These are phyloP conservation scores for Spiromastix sp. DNA, from an alignment of 2,329 filamentous ascomycete genomes.

Conservation along the genomic window DNA sequence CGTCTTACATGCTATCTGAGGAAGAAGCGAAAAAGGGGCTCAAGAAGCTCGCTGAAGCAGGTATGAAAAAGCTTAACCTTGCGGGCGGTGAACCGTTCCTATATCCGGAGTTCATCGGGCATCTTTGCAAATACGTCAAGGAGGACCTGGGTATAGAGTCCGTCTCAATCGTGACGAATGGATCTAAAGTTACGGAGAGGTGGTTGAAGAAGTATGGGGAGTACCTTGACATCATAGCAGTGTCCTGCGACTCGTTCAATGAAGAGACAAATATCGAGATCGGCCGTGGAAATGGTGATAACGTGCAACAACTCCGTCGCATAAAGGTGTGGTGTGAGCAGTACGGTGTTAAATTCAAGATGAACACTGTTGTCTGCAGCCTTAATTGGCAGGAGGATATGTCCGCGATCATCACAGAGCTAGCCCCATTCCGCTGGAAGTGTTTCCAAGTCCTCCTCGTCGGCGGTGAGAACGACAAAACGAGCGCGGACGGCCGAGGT, in stretches of 20 bases:
- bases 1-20: constrained; percentile 32
- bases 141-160: constrained; percentile 38
- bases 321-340: constrained; percentile 37
- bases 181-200: constrained; percentile 33
- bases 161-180: constrained; percentile 45
- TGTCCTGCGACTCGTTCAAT: constrained; percentile 45
- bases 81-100: constrained; percentile 46
- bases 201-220: constrained; percentile 33
- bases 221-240: constrained; percentile 42
- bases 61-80: constrained; percentile 46
- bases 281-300: constrained; percentile 38
- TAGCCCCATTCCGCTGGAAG: constrained; percentile 45
- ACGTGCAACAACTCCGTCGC: constrained; percentile 35
- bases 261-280: constrained; percentile 40
- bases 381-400: constrained; percentile 43
- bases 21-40: constrained; percentile 36
- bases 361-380: constrained; percentile 44
- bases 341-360: constrained; percentile 43
- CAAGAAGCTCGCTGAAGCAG: constrained; percentile 35
- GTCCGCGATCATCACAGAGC: constrained; percentile 25
- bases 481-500: constrained; percentile 15
- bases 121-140: constrained; percentile 39
- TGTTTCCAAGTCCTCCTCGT: constrained; percentile 44
- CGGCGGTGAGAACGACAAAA: constrained; percentile 41
- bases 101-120: constrained; percentile 33